These are phyloP conservation scores for Trichoderma reesei DNA, from an alignment of 495 filamentous ascomycete genomes.

Conservation along the genomic window DNA sequence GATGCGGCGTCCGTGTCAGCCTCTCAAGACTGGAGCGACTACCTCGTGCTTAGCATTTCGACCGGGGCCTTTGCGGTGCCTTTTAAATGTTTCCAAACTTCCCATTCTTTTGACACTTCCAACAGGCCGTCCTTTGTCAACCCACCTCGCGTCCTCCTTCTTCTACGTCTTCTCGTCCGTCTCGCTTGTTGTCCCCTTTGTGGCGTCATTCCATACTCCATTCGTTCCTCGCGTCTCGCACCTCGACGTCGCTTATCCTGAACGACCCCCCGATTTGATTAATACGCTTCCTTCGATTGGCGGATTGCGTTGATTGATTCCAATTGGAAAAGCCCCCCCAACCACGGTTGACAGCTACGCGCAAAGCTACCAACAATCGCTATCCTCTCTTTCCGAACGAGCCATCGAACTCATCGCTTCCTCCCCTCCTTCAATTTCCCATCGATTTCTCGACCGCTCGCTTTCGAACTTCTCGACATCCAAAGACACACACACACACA, in stretches of 20 bases:
- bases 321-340: not conserved
- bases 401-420: not conserved
- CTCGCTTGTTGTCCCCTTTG: too few species aligned
- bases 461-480: not conserved
- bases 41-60: not conserved
- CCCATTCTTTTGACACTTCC: not conserved
- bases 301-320: not conserved
- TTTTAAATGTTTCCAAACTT: not conserved
- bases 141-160: not conserved
- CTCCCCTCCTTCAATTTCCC: not conserved
- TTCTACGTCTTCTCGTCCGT: not conserved
- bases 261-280: not conserved
- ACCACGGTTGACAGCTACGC: not conserved
- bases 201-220: not conserved
- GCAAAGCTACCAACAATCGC: not conserved
- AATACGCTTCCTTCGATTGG: not conserved
- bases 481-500: not conserved
- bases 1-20: conserved; percentile 6
- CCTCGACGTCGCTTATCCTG: too few species aligned
- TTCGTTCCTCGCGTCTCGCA: not conserved
- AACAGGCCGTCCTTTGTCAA: not conserved
- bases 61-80: not conserved
- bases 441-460: not conserved
- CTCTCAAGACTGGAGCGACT: not conserved
- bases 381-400: not conserved